Evolutionary conservation across 805 yeast genomes (phyloP), one percentile per base, ranked within the genome.

Genomic region (Nakazawaea holstii): DNA sequence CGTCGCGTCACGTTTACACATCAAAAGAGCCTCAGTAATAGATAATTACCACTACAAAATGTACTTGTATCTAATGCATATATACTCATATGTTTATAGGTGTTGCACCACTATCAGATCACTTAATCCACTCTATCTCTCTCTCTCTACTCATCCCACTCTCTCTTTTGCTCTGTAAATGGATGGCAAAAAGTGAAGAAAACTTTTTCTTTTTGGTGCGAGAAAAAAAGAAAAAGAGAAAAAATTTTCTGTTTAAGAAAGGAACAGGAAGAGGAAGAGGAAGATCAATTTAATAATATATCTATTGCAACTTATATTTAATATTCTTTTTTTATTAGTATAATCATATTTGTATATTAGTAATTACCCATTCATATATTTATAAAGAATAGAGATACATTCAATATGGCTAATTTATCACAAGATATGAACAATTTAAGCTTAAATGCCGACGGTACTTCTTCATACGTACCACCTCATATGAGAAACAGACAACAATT

Each of bases 401-500:
- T 43, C 54, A 76, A 62, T 51, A 80, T 80, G 85, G 67, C 84
- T 59, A 82, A 80, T 62, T 67, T 80, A 62, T 69, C 79, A 56
- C 71, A 75, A 64, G 73, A 76, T 60, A 69, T 80, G 74, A 73
- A 74, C 66, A 73, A 79, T 60, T 72, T 80, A 57, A 74, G 72
- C 59, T 73, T 80, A 53, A 64, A 67, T 58, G 73, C 64, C 48
- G 17, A 11, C n/a, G 62, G 58, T 50, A 63, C 52, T 37, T 39
- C 49, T 39, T 31, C 61, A 41, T 74, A 74, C 65, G 77, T 73
- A 48, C 79, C 79, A 52, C 79, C 79, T 49, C 77, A 72, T 58
- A 61, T 69, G 60, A 68, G 76, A 57, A 66, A 59, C 55, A 52
- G 53, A 46, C 44, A 27, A 39, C 35, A 38, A 39, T 36, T 46